A percentile compares a stretch with the other conserved stretches of the same genome.
phyloP scores from a whole-genome alignment of 257 asterid species.

The Penstemon newberryi region DNA sequence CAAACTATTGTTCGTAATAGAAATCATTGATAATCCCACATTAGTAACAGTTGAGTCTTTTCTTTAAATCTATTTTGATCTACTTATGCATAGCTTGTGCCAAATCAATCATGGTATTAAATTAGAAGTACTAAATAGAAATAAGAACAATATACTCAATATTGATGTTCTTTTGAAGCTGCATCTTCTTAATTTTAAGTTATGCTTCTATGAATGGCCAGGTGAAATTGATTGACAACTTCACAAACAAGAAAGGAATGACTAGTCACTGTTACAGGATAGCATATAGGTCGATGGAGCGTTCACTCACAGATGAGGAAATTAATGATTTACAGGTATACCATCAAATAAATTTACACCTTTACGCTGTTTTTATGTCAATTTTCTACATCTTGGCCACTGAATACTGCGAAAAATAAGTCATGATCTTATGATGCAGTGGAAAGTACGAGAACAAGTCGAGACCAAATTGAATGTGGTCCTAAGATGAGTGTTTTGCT shows the following conservation, averaged over 20 bases:
- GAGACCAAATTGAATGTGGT: slow-evolving; percentile 78
- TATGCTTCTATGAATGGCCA: slow-evolving; percentile 21
- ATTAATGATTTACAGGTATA: slow-evolving; percentile 88
- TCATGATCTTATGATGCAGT: slow-evolving; percentile 48
- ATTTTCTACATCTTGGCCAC: background rate
- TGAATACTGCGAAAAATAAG: background rate
- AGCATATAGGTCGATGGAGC: slow-evolving; percentile 90
- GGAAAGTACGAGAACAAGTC: slow-evolving; percentile 90
- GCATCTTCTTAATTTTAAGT: background rate
- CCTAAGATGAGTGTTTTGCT: slow-evolving; percentile 54
- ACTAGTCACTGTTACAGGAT: slow-evolving; percentile 90
- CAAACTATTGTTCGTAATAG: background rate
- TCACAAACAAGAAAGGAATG: slow-evolving; percentile 95
- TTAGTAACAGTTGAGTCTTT: background rate
- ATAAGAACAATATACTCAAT: background rate
- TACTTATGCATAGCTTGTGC: background rate
- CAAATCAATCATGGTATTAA: background rate
- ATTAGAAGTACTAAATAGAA: background rate
- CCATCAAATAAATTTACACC: background rate
- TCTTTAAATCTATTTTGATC: background rate
- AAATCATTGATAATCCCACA: background rate
- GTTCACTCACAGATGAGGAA: slow-evolving; percentile 92
- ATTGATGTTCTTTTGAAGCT: background rate
- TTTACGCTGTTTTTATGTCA: background rate
- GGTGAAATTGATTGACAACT: slow-evolving; percentile 79